phyloP scores from a whole-genome alignment of 495 filamentous ascomycete species.

The Trichoderma asperelloides region DNA sequence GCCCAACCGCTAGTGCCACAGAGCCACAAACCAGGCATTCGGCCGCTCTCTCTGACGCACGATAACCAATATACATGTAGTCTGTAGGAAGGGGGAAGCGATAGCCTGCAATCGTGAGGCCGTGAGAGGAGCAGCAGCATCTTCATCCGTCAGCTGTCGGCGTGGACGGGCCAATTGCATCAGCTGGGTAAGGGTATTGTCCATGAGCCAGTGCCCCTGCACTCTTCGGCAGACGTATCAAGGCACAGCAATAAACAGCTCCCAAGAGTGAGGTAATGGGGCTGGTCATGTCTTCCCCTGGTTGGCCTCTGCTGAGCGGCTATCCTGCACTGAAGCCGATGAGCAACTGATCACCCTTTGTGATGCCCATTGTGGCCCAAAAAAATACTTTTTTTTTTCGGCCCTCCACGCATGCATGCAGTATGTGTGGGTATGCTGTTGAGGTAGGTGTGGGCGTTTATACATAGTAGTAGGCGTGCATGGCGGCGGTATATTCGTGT shows the following conservation, averaged over 20 bases:
- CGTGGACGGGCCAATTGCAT: not conserved
- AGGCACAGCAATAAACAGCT: not conserved
- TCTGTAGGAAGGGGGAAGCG: not conserved
- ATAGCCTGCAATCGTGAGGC: not conserved
- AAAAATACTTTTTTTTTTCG: not conserved
- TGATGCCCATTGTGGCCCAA: constrained; percentile 2
- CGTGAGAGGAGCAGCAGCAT: not conserved
- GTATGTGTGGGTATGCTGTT: not conserved
- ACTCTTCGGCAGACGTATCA: not conserved
- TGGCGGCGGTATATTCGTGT: not conserved
- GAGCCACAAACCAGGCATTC: not conserved
- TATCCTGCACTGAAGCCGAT: not conserved
- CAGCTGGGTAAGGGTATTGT: not conserved
- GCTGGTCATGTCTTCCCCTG: not conserved
- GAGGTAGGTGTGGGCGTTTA: not conserved
- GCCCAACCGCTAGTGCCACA: not conserved
- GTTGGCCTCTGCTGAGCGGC: not conserved
- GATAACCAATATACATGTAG: not conserved
- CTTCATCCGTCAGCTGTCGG: not conserved
- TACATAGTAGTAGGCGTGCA: not conserved
- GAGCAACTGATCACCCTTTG: not conserved
- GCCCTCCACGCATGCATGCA: constrained; percentile 1
- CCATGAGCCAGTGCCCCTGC: not conserved
- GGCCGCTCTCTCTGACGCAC: not conserved
- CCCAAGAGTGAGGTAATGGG: not conserved